Conservation (phyloP, 2,329 filamentous ascomycete species). For the Ophiognomonia clavigignenti-juglandacearum region DNA sequence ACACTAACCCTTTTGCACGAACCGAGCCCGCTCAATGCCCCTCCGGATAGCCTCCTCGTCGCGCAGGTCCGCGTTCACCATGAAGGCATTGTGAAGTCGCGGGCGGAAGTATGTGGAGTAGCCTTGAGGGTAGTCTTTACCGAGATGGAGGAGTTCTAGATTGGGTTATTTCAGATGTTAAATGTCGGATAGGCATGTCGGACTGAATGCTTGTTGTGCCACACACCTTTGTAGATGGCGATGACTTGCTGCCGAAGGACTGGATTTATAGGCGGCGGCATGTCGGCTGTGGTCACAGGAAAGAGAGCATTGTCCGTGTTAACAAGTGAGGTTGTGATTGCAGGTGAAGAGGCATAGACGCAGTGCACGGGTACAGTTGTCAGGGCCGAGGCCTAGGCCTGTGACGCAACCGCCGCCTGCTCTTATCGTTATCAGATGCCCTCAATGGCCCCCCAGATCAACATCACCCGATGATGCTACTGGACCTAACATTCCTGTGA, state of each 20-base stretch:
- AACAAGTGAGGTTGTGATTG: too few relatives aligned
- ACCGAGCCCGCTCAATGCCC: conserved; percentile 74
- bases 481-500: too few relatives aligned
- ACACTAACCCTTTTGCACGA: conserved; percentile 76
- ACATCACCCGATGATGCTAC: too few relatives aligned
- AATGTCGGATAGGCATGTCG: background rate
- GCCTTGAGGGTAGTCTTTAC: conserved; percentile 81
- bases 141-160: conserved; percentile 76
- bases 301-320: background rate
- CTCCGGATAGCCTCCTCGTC: conserved; percentile 72
- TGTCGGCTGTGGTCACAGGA: conserved; percentile 8
- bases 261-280: conserved; percentile 36
- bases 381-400: too few relatives aligned
- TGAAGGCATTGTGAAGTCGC: conserved; percentile 80
- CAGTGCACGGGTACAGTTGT: conserved; percentile 14
- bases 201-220: background rate
- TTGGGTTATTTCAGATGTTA: background rate
- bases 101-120: conserved; percentile 69
- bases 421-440: too few relatives aligned
- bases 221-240: conserved; percentile 77
- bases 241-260: conserved; percentile 74
- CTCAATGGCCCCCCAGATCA: too few relatives aligned
- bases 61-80: conserved; percentile 62
- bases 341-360: background rate
- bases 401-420: too few relatives aligned